Evolutionary conservation across 345 rosid genomes (phyloP), one percentile per base, ranked within the genome.

Genomic region (Euphorbia peplus): DNA sequence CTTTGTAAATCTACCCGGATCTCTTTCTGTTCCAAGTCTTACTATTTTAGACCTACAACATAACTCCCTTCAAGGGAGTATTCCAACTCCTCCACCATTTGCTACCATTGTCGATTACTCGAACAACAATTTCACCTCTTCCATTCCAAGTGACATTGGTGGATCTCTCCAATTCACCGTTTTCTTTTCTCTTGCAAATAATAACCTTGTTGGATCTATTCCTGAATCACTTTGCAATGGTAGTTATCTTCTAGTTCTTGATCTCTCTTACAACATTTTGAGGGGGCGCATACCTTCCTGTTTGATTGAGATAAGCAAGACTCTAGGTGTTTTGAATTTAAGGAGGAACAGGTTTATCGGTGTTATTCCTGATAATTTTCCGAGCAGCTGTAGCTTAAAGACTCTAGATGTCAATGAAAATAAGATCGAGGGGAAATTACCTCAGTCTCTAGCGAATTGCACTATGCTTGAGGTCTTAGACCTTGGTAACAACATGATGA

Each of bases 201-300:
- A 83, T 51, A 18, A 15, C 7, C 66, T 82, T n/a, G 2, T 4
- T 0, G 88, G 90, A 7, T 47, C 0, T 8, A 78, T 86, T 5
- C 91, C 87, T 0, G 1, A 6, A 0, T 80, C 82, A 21, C 9
- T 83, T 4, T 85, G 87, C 82, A 75, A 16, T 24, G 46, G 56
- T 1, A 2, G 1, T 4, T 0, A 0, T 52, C 73, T 85, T 2
- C 0, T 8, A 63, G 70, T 76, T 9, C 78, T 87, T 30, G 79
- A 75, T 42, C 44, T 75, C 53, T 87, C 91, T 0, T 25, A 60
- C 52, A 87, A 87, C 62, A 41, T 16, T 4, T 72, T 87, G 69
- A 62, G 0, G 10, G 83, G 83, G 22, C 1, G 2, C 0, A 59
- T 87, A 26, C 89, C 83, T 19, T 6, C 18, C 3, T 71, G 69